Evolutionary conservation across 1,139 yeast genomes (phyloP).

Genomic region (Suhomyces choctaworum): DNA sequence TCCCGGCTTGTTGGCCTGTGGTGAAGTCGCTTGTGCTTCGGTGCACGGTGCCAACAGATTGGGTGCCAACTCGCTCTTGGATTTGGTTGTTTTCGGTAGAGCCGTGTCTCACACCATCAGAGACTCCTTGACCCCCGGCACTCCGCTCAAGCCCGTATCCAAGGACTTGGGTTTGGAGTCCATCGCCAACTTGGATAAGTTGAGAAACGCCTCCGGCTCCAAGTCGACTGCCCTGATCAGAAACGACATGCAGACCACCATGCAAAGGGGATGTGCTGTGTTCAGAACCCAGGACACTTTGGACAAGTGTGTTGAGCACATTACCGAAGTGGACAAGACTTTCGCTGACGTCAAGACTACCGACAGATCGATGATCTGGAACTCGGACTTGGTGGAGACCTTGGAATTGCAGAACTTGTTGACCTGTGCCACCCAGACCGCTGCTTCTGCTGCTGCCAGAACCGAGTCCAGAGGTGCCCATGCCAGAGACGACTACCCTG

Average conservation of each 20-base stretch:
- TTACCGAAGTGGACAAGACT: conserved; percentile 71
- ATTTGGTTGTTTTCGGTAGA: conserved; percentile 97
- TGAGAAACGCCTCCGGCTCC: conserved; percentile 85
- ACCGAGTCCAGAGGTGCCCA: conserved; percentile 99
- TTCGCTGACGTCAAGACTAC: conserved; percentile 74
- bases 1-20: conserved; percentile 95
- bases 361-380: conserved; percentile 98
- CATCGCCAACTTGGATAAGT: conserved; percentile 82
- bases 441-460: conserved; percentile 91
- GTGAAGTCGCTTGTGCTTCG: conserved; percentile 99
- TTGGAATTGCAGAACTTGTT: conserved; percentile 94
- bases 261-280: conserved; percentile 97
- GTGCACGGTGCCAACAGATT: conserved; percentile 99
- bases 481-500: conserved; percentile 96
- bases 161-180: conserved; percentile 88
- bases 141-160: conserved; percentile 74
- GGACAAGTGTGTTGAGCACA: conserved; percentile 87
- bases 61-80: conserved; percentile 98
- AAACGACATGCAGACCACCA: conserved; percentile 87
- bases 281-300: conserved; percentile 92
- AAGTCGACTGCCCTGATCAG: conserved; percentile 85
- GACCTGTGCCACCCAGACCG: conserved; percentile 97
- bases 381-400: conserved; percentile 94
- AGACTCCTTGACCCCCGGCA: conserved; percentile 83
- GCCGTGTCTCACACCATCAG: conserved; percentile 93